A percentile compares a stretch with the other conserved stretches of the same genome.
These are phyloP conservation scores for Sporothrix pallida DNA, from an alignment of 2,329 filamentous ascomycete species.

Conservation along the genomic window DNA sequence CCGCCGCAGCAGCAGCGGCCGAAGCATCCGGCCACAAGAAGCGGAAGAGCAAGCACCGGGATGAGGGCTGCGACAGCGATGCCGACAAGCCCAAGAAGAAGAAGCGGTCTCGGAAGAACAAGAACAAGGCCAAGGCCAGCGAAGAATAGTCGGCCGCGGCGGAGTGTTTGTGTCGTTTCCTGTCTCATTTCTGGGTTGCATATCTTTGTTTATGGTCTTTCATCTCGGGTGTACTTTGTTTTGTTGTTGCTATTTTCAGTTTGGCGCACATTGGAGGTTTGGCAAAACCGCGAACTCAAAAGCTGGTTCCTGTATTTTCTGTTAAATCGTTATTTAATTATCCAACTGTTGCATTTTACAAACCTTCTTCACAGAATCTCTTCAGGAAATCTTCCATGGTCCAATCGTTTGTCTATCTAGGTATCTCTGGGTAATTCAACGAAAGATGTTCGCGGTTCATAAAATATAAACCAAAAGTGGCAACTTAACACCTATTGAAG, in stretches of 20 bases:
- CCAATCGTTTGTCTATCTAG: background rate
- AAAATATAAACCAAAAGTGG: background rate
- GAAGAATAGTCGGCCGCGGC: background rate
- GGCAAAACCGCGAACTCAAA: conserved; percentile 28
- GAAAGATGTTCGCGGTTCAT: background rate
- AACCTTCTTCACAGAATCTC: background rate
- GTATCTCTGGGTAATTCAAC: background rate
- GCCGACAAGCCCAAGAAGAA: conserved; percentile 46
- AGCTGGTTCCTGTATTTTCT: conserved; percentile 21
- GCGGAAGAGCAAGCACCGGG: conserved; percentile 43
- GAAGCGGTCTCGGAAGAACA: conserved; percentile 56
- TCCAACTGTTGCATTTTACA: background rate
- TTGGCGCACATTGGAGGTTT: conserved; percentile 30
- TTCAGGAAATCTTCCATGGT: background rate
- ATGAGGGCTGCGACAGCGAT: conserved; percentile 37
- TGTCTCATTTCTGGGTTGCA: background rate
- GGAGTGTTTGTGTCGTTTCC: conserved; percentile 11
- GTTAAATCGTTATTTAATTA: background rate
- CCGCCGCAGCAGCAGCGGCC: conserved; percentile 42
- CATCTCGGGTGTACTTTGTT: background rate
- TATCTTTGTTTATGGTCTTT: background rate
- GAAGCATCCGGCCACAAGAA: conserved; percentile 42
- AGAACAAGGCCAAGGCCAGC: conserved; percentile 32
- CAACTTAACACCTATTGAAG: background rate
- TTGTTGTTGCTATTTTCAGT: background rate